Base-by-base conservation (phyloP, 2,329 filamentous ascomycete species). In the Fusarium sp. region DNA sequence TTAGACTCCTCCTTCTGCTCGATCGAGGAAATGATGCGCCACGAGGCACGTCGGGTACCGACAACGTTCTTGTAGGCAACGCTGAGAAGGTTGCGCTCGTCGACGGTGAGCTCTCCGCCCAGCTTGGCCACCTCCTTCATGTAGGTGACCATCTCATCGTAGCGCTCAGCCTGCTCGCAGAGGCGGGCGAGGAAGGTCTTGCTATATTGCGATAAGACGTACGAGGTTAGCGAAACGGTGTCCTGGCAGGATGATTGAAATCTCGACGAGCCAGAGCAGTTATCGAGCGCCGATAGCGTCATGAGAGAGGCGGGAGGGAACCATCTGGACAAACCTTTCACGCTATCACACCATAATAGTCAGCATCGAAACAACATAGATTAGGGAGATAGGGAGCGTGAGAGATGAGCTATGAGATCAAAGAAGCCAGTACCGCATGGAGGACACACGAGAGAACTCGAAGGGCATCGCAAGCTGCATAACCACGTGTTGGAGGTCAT, bases 51-150 rank as follows among this genome's bases (percentile, higher is more conserved):
- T 84, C 95, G 92, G 81, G 96, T 97, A 79, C 96, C 95, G 79
- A 99, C 94, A 69, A 99, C 96, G 86, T 99, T 99, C 93, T 99
- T 99, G 92, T 99, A 99, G 82, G 95, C 95, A 80, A 98, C 96
- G 75, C 94, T 97, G 75, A 99, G 91, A 74, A 99, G 92, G 87
- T 98, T 98, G 84, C 95, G 94, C 91, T 99, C 96, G 84, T 98
- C 95, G 78, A 98, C 95, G 74, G 90, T 91, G 79, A 95, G 91
- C 84, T 94, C 92, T 78, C 88, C 88, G 76, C 87, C 89, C 77
- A 91, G 83, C 87, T 97, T 97, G 84, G 95, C 95, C 80, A 98
- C 95, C 92, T 98, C 94, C 93, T 98, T 98, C 96, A 98, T 98
- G 88, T 95, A 98, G 82, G 91, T 94, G 78, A 98, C 95, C 95